Conservation (phyloP, 306 rosid genomes). For the Dalbergia oliveri region DNA sequence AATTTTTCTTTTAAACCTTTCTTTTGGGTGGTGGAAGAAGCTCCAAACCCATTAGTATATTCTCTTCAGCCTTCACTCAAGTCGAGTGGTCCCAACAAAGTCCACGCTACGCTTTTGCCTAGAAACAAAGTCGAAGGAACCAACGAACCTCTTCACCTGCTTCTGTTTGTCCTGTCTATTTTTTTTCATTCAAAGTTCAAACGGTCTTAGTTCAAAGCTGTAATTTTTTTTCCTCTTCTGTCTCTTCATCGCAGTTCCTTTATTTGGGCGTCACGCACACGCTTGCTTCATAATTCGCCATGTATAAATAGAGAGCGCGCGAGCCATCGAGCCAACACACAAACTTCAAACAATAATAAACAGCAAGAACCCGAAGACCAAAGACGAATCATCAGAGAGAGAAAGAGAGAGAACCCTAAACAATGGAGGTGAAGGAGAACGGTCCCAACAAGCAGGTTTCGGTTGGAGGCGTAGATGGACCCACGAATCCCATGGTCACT, state of each 20-base stretch:
- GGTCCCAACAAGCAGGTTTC: constrained; percentile 55
- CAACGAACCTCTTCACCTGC: neutral
- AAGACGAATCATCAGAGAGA: neutral
- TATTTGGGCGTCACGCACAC: constrained; percentile 37
- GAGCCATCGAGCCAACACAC: neutral
- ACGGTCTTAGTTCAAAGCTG: neutral
- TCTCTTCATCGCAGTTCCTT: neutral
- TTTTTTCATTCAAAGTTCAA: neutral
- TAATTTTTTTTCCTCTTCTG: neutral
- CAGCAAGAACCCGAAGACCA: constrained; percentile 13
- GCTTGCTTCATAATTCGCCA: constrained; percentile 17
- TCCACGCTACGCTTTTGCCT: too few species aligned
- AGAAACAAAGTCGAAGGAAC: neutral
- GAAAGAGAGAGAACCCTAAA: constrained; percentile 40
- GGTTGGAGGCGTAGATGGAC: constrained; percentile 58
- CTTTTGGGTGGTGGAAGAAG: too few species aligned
- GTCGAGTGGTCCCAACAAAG: too few species aligned
- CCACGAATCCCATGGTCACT: constrained; percentile 95
- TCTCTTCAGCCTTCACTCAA: too few species aligned
- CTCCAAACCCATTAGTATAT: too few species aligned
- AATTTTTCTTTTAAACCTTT: too few species aligned
- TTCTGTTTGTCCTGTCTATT: neutral
- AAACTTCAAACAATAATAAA: neutral
- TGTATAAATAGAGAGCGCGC: constrained; percentile 44
- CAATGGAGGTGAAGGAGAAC: constrained; percentile 69